Evolutionary conservation across 2,329 filamentous ascomycete species (phyloP), one percentile per base, ranked within the genome.

Genomic region (Bertia moriformis): DNA sequence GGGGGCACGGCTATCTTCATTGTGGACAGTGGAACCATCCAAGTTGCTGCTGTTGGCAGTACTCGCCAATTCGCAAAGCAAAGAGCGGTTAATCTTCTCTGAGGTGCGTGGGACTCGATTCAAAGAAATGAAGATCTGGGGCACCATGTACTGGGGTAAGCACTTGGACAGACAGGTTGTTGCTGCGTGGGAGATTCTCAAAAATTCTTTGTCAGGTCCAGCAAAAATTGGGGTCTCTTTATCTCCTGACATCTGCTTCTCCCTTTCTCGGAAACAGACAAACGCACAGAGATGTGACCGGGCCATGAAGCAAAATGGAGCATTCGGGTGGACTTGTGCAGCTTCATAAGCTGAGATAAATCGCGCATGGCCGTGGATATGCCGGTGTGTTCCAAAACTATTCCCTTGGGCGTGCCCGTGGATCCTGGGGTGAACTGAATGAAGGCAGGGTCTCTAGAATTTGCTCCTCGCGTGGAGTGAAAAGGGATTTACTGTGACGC

Each of bases 251-350:
- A n/a, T n/a, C n/a, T n/a, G n/a, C n/a, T n/a, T n/a, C n/a, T n/a
- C n/a, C n/a, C n/a, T n/a, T n/a, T n/a, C n/a, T n/a, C n/a, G n/a
- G n/a, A n/a, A n/a, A n/a, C n/a, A n/a, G n/a, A n/a, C n/a, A n/a
- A n/a, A n/a, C n/a, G n/a, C n/a, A n/a, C n/a, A n/a, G n/a, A n/a
- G n/a, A n/a, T n/a, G n/a, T n/a, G n/a, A n/a, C n/a, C n/a, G n/a
- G n/a, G n/a, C n/a, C n/a, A n/a, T n/a, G 38, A 36, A 15, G 41
- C n/a, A 27, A 42, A 42, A 13, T 42, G 40, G 3, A 42, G 18
- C 4, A 20, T 27, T 4, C 40, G 19, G 15, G 32, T 12, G 32
- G 32, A 5, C 10, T 7, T 7, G 32, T 35, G 14, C 4, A 40
- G 4, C 14, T 35, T 35, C 14, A 29, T 19, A n/a, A 20, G 18